Base-by-base conservation (phyloP, 2,329 filamentous ascomycete species). In the Thelonectria blattea region DNA sequence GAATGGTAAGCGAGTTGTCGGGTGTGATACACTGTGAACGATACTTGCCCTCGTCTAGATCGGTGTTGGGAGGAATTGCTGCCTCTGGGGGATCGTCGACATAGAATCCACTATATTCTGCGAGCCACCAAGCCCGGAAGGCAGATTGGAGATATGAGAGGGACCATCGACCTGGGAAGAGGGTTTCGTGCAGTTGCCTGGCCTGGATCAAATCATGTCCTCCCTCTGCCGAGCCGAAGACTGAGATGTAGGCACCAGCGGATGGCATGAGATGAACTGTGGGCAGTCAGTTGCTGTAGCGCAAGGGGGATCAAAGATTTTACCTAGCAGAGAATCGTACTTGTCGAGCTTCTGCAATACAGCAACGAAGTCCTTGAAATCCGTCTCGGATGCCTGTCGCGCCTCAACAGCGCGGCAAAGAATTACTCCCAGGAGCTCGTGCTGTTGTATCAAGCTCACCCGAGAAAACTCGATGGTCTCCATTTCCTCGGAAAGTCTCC, bases 71-170 rank as follows among this genome's bases (percentile, higher is more conserved):
- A 1, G 75, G 75, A 27, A 88, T 80, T 24, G 81, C 81, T 50
- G 85, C 82, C 63, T 85, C 81, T 34, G 86, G 83, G 18, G 86
- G 84, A 68, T 89, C 85, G 68, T 96, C 92, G 59, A 91, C 83
- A 73, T 93, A 97, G 81, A 92, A 91, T 3, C 92, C 92, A 66
- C 91, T 95, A 76, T 97, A 97, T 71, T 98, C 93, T 32, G 92
- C 89, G 48, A 97, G 84, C 95, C 95, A 99, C 84, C 91, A 93
- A 5, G 90, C 86, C 56, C 87, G 85, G 12, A 93, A 84, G 3
- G 92, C 90, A 47, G 93, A 91, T 68, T 93, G 90, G 12, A 98
- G 83, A 67, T 89, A 90, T 15, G 88, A 82, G 41, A 96, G 75
- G 20, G 84, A 81, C 91, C 93, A 97, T 15, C 93, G 90, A 47